Conservation (phyloP, 306 rosid genomes). For the Vachellia collinsii region DNA sequence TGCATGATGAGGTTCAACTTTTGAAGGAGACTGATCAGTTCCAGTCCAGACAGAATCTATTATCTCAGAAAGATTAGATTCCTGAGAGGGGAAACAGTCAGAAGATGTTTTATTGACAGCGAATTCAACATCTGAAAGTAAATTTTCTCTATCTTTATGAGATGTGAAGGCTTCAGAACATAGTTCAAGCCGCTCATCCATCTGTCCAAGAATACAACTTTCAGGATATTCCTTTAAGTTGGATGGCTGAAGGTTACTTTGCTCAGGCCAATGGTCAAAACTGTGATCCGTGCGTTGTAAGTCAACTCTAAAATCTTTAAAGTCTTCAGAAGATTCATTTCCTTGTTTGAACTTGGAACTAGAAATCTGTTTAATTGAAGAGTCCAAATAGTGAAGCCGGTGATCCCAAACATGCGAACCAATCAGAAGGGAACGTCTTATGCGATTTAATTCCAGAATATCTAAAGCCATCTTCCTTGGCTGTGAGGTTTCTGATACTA, state of each 20-base stretch:
- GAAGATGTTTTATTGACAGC: conserved; percentile 9
- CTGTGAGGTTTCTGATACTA: conserved; percentile 50
- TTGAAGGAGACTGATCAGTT: conserved; percentile 50
- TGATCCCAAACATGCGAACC: conserved; percentile 70
- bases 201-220: conserved; percentile 33
- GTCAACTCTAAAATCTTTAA: conserved; percentile 42
- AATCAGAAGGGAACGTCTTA: conserved; percentile 65
- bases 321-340: conserved; percentile 36
- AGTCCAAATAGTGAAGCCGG: conserved; percentile 53
- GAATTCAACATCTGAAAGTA: conserved; percentile 44
- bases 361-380: conserved; percentile 43
- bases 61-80: conserved; percentile 61
- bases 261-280: conserved; percentile 32
- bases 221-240: conserved; percentile 32
- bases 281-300: conserved; percentile 34
- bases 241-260: conserved; percentile 33
- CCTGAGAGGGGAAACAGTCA: conserved; percentile 41
- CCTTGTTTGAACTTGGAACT: conserved; percentile 38
- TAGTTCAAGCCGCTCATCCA: conserved; percentile 29
- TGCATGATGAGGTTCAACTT: conserved; percentile 36
- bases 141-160: conserved; percentile 13
- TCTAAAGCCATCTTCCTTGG: conserved; percentile 48
- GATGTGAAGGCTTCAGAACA: not conserved
- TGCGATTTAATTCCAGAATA: conserved; percentile 59
- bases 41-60: conserved; percentile 75